Conservation (phyloP, 345 rosid genomes). For the Turnera subulata region DNA sequence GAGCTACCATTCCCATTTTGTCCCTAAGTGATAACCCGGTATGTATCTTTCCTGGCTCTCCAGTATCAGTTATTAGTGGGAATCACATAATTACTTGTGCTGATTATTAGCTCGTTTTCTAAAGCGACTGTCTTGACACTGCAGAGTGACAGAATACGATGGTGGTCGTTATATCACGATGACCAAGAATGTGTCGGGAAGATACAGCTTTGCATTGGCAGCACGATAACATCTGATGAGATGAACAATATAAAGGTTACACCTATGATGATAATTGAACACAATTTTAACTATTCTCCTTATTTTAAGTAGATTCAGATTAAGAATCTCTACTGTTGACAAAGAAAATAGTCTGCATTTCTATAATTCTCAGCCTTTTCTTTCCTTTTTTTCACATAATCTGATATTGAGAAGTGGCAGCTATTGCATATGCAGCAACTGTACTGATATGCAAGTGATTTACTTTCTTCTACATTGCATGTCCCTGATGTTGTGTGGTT, state of each 20-base stretch:
- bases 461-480: too few species aligned
- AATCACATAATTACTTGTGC: background rate
- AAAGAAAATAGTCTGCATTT: too few species aligned
- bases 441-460: too few species aligned
- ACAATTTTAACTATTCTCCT: too few species aligned
- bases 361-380: background rate
- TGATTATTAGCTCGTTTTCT: background rate
- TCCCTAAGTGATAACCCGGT: slow-evolving; percentile 70
- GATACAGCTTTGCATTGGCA: slow-evolving; percentile 77
- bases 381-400: background rate
- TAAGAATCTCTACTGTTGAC: too few species aligned
- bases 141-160: slow-evolving; percentile 73
- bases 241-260: slow-evolving; percentile 70
- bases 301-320: too few species aligned
- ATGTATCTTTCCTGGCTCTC: slow-evolving; percentile 29
- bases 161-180: slow-evolving; percentile 90
- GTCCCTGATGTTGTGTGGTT: too few species aligned
- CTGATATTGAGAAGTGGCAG: too few species aligned
- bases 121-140: slow-evolving; percentile 20
- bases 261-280: too few species aligned
- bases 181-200: slow-evolving; percentile 97
- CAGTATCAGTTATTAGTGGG: slow-evolving; percentile 4
- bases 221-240: slow-evolving; percentile 61
- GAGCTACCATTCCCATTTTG: slow-evolving; percentile 61
- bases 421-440: too few species aligned